phyloP scores from a whole-genome alignment of 1,284 basidiomycete genomes.

The Cryptococcus amylolentus region DNA sequence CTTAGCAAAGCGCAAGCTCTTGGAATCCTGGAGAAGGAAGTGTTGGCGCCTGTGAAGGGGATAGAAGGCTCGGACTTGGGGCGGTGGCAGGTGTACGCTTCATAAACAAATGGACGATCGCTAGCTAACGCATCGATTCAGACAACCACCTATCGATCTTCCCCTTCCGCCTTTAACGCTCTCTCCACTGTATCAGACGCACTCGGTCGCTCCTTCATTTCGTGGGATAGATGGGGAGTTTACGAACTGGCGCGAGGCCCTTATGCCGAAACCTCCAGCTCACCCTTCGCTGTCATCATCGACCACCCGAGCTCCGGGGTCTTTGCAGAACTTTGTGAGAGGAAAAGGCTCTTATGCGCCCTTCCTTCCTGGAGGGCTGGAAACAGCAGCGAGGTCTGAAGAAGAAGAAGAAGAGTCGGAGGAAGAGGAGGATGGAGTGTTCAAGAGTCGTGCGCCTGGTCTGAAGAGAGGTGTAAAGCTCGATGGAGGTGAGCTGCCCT shows the following conservation, averaged over 20 bases:
- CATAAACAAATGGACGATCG: not conserved
- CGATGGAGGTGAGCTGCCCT: slow-evolving; percentile 32
- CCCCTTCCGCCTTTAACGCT: slow-evolving; percentile 57
- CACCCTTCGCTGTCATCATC: slow-evolving; percentile 73
- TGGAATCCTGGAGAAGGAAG: slow-evolving; percentile 29
- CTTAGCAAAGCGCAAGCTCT: slow-evolving; percentile 25
- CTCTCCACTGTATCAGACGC: slow-evolving; percentile 70
- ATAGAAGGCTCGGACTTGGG: slow-evolving; percentile 32
- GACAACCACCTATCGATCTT: slow-evolving; percentile 31
- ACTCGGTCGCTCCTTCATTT: slow-evolving; percentile 69
- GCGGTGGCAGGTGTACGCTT: slow-evolving; percentile 42
- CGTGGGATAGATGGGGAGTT: slow-evolving; percentile 74
- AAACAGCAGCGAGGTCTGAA: slow-evolving; percentile 26
- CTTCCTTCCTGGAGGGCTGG: slow-evolving; percentile 83
- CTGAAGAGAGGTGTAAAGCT: slow-evolving; percentile 41
- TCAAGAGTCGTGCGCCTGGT: slow-evolving; percentile 45
- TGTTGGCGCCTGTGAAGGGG: slow-evolving; percentile 39
- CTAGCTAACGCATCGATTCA: slow-evolving; percentile 45
- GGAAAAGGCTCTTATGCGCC: slow-evolving; percentile 90
- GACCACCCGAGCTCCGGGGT: slow-evolving; percentile 74
- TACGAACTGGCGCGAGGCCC: slow-evolving; percentile 68
- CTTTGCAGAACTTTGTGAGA: slow-evolving; percentile 75
- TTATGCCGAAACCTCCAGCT: slow-evolving; percentile 52
- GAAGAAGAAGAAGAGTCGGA: slow-evolving; percentile 45
- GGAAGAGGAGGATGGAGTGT: slow-evolving; percentile 40